Percentiles rank a stretch among this genome's conserved stretches.
These are phyloP conservation scores for Trichoderma sp. DNA, from an alignment of 2,329 filamentous ascomycete genomes.

Conservation along the genomic window DNA sequence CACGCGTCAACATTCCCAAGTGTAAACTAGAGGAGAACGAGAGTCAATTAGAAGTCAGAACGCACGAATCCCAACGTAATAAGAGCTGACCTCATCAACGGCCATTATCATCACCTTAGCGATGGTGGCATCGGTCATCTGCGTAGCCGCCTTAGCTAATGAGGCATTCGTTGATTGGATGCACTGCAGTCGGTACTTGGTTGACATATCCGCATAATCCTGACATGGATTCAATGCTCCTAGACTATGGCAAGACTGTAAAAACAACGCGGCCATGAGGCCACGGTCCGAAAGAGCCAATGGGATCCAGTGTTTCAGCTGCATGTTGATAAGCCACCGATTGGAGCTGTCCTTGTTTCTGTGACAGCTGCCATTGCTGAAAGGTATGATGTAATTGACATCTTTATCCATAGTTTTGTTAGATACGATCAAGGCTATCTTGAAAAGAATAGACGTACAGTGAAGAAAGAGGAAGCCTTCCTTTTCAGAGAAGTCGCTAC, in stretches of 20 bases:
- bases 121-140: background rate
- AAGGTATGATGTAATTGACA: background rate
- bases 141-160: background rate
- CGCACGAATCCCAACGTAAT: fast-evolving
- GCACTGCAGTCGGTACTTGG: background rate
- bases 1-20: background rate
- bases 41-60: fast-evolving
- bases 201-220: background rate
- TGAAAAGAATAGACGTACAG: background rate
- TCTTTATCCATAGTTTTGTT: background rate
- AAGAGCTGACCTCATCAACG: background rate
- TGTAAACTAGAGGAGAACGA: background rate
- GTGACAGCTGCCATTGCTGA: background rate
- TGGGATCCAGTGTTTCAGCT: background rate
- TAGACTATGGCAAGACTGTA: background rate
- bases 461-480: background rate
- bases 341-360: background rate
- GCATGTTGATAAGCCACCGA: background rate
- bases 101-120: background rate
- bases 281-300: background rate
- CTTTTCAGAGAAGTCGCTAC: background rate
- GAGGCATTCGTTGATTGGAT: background rate
- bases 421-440: background rate
- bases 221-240: background rate
- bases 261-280: background rate